Base-by-base conservation (phyloP, 2,329 filamentous ascomycete species). In the Ophiostoma himal-ulmi region DNA sequence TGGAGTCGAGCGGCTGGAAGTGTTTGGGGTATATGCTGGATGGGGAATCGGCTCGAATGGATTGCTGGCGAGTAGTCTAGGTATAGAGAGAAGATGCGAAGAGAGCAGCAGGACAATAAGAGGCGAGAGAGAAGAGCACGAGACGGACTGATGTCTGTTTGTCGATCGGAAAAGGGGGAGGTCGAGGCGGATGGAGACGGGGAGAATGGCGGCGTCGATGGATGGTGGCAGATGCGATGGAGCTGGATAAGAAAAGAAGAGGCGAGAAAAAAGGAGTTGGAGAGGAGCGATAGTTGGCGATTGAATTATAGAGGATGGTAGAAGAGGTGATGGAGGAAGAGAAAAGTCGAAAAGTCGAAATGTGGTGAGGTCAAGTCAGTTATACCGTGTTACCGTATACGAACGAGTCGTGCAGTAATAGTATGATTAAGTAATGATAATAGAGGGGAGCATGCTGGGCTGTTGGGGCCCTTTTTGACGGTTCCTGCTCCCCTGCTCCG, bases 181-280 rank as follows among this genome's bases (percentile, higher is more conserved):
- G 64, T 64, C 30, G 30, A 69, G 36, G 48, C 7, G 62, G 54
- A 54, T 64, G 68, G 60, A 57, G 68, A 41, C 68, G 41, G 37
- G 68, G 68, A 34, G 13, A 30, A 20, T 34, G 57, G 57, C 11
- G 26, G 57, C 30, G 64, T 67, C 57, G 62, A 67, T 39, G 65
- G 65, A 39, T 44, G 41, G 14, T 20, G 34, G 34, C 14, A 6
- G 34, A 65, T 65, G 62, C 17, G 30, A 65, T 65, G 36, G 62
- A 65, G 36, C n/a, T 39, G 36, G 8, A 3, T 4, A 26, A 13
- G 14, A 20, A 65, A 39, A 20, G 22, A 20, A 14, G 11, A 65
- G 57, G 26, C 26, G 57, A 34, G 14, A 62, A 26, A 20, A 26
- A 34, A 6, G 11, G 26, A 5, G 57, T 8, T 5, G 57, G 26